Evolutionary conservation across 2,329 filamentous ascomycete genomes (phyloP).

Genomic region (Pestalotiopsis sp.): DNA sequence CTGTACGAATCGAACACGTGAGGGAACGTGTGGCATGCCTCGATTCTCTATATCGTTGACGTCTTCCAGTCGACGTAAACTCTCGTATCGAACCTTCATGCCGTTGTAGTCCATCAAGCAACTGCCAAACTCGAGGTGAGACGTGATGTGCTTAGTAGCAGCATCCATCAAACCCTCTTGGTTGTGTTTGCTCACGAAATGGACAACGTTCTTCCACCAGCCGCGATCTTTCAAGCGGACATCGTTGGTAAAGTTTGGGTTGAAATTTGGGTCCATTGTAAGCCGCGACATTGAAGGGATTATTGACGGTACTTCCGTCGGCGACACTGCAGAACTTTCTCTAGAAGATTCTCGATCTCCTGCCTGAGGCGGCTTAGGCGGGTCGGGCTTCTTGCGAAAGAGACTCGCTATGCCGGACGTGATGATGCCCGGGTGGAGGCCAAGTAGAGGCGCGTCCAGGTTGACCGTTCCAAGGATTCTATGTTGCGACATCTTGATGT

Average conservation of each 20-base stretch:
- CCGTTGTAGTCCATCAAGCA: constrained; percentile 75
- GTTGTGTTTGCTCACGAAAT: constrained; percentile 81
- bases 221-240: constrained; percentile 66
- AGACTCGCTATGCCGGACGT: constrained; percentile 79
- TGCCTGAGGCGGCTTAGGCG: constrained; percentile 18
- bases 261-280: constrained; percentile 64
- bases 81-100: constrained; percentile 69
- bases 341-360: neutral
- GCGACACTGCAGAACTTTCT: neutral
- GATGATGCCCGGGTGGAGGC: constrained; percentile 85
- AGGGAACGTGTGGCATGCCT: constrained; percentile 35
- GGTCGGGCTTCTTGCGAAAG: constrained; percentile 53
- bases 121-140: constrained; percentile 80
- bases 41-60: constrained; percentile 52
- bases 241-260: constrained; percentile 77
- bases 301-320: neutral
- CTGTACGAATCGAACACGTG: constrained; percentile 77
- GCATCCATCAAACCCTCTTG: constrained; percentile 68
- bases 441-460: constrained; percentile 84
- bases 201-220: constrained; percentile 66
- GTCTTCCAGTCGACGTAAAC: constrained; percentile 71
- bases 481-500: constrained; percentile 58
- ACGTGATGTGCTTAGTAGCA: constrained; percentile 71
- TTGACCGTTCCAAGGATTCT: constrained; percentile 78
- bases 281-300: constrained; percentile 18